These are phyloP conservation scores for Daucus carota DNA, from an alignment of 129 eudicot genomes.

Conservation along the genomic window DH1_v3.0 NC_030383.2:2854001-2854500, in stretches of 20 bases:
- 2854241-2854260: conserved; percentile 17
- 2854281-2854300: conserved; percentile 39
- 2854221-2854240: background rate
- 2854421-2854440: too few relatives aligned
- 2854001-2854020: conserved; percentile 36
- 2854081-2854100: too few relatives aligned
- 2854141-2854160: background rate
- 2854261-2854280: conserved; percentile 61
- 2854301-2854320: conserved; percentile 27
- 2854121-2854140: background rate
- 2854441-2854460: too few relatives aligned
- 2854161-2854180: background rate
- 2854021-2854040: conserved; percentile 43
- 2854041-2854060: background rate
- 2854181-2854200: too few relatives aligned
- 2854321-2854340: conserved; percentile 39
- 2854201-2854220: too few relatives aligned
- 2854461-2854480: too few relatives aligned
- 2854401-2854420: too few relatives aligned
- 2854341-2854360: conserved; percentile 16
- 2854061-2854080: background rate
- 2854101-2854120: too few relatives aligned
- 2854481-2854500: too few relatives aligned
- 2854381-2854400: background rate
- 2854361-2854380: background rate